A percentile compares a stretch with the other conserved stretches of the same genome.
These are phyloP conservation scores for Trametopsis cervina DNA, from an alignment of 768 basidiomycete genomes.

Conservation along the genomic window DNA sequence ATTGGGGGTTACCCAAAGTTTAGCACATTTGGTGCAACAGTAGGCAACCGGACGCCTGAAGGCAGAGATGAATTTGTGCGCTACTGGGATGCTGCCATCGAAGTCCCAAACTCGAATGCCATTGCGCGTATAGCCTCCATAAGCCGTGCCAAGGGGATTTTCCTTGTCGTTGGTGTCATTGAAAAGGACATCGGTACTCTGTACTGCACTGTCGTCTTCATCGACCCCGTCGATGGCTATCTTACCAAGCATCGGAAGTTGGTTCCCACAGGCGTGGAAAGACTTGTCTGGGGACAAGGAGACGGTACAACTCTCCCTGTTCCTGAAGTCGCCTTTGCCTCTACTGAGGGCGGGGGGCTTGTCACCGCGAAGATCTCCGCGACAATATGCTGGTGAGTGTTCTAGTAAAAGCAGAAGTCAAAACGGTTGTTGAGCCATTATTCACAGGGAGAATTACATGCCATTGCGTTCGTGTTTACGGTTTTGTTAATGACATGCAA, in stretches of 20 bases:
- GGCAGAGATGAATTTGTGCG: conserved; percentile 55
- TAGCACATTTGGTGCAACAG: conserved; percentile 42
- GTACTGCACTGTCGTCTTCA: conserved; percentile 54
- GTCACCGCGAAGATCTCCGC: conserved; percentile 44
- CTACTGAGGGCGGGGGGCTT: conserved; percentile 12
- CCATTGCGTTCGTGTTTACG: conserved; percentile 39
- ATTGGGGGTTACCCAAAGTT: conserved; percentile 57
- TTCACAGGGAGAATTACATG: conserved; percentile 65
- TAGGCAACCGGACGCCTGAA: conserved; percentile 41
- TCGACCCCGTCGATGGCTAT: conserved; percentile 43
- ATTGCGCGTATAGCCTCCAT: conserved; percentile 41
- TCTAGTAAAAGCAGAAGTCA: neutral
- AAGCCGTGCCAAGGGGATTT: conserved; percentile 40
- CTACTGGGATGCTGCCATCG: conserved; percentile 49
- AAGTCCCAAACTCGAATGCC: conserved; percentile 42
- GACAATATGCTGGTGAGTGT: conserved; percentile 49
- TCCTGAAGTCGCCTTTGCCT: conserved; percentile 32
- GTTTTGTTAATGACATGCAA: neutral
- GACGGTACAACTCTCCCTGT: conserved; percentile 49
- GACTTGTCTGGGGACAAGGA: conserved; percentile 58
- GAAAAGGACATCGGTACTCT: conserved; percentile 54
- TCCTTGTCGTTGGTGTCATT: conserved; percentile 54
- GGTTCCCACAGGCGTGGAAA: conserved; percentile 53
- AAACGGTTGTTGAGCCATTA: neutral
- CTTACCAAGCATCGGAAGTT: conserved; percentile 62